Base-by-base conservation (phyloP, 2,329 filamentous ascomycete species). In the Thyridium curvatum region DNA sequence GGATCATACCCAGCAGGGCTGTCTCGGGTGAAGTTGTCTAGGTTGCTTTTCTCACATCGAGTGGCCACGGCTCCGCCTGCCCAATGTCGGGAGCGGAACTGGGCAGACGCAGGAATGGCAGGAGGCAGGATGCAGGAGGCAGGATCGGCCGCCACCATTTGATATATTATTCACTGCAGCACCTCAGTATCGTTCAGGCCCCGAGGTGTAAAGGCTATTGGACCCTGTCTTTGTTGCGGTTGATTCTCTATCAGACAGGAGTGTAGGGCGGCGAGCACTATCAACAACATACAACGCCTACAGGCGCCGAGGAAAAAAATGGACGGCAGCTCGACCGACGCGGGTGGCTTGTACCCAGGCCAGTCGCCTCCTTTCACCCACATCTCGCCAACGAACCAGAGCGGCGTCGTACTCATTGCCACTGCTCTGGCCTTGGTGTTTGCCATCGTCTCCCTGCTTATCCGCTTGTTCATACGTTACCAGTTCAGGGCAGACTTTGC, bases 371-470 rank as follows among this genome's bases (percentile, higher is more conserved):
- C 64, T 4, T 49, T 66, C 28, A 54, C 57, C 14, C 48, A 51
- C 34, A 50, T 66, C 36, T 62, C 55, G 8, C 33, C 48, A n/a
- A 48, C 54, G 16, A 55, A 69, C 43, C 61, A 66, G 39, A 55
- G 59, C 32, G 65, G 62, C 12, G 43, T 67, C 16, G 51, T 70
- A 14, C 50, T 61, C 6, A 62, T 69, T 32, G 51, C 60, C 9
- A 58, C 64, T 7, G 54, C 59, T 1, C 46, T 68, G 12, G 53
- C 55, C 2, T 43, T 69, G 4, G 55, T 60, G 4, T 54, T 68
- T 18, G 49, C 59, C 7, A 36, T 69, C 1, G 51, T 62, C 10
- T 62, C 64, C 2, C 44, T 68, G 17, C 53, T 53, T 0, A 59
- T 68, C 32, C 53, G 65, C 8, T 41, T 61, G 3, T 68, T 63